Evolutionary conservation across 345 rosid species (phyloP).

Genomic region (Schrenkiella parvula): DNA sequence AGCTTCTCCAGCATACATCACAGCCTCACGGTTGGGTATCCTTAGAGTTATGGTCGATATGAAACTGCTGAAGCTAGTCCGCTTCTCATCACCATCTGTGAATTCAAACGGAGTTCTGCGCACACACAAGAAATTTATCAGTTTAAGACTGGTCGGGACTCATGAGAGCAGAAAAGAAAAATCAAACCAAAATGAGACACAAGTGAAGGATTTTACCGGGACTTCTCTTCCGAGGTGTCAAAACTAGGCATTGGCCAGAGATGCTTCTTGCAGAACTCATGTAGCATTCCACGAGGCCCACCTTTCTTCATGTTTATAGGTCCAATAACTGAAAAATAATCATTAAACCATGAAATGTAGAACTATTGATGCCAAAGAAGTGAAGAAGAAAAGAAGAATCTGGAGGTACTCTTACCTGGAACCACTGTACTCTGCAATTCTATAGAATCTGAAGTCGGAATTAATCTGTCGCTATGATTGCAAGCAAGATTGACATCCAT

Average conservation of each 20-base stretch:
- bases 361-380: background rate
- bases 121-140: background rate
- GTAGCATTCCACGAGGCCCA: conserved; percentile 65
- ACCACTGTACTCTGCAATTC: conserved; percentile 22
- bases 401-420: conserved; percentile 13
- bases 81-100: conserved; percentile 38
- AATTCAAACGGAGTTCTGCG: conserved; percentile 52
- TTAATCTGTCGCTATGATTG: background rate
- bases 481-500: conserved; percentile 11
- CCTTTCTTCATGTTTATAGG: conserved; percentile 72
- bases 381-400: conserved; percentile 14
- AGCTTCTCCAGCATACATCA: conserved; percentile 52
- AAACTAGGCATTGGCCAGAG: conserved; percentile 77
- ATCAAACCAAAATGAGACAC: background rate
- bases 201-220: conserved; percentile 39
- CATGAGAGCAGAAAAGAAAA: background rate
- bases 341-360: background rate
- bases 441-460: conserved; percentile 5
- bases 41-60: conserved; percentile 45
- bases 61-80: conserved; percentile 49
- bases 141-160: background rate
- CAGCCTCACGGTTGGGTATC: conserved; percentile 45
- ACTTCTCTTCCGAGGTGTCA: conserved; percentile 45
- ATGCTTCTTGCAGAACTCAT: conserved; percentile 64
- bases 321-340: conserved; percentile 43